phyloP scores from a whole-genome alignment of 805 yeast genomes.

The Candida oleophila region DNA sequence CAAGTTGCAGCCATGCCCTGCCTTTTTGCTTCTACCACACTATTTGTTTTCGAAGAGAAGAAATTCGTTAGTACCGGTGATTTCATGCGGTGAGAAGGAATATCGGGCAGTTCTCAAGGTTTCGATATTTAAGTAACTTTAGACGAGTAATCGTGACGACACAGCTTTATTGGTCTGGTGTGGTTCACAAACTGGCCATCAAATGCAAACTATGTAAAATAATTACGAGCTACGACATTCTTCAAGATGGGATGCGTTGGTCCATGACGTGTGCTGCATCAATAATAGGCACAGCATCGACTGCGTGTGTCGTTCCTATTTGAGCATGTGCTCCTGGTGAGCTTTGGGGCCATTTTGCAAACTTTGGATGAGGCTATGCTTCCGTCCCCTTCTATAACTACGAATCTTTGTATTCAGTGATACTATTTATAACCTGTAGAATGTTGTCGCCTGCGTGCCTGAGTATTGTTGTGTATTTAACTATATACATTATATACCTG shows the following conservation, averaged over 20 bases:
- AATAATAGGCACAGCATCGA: not conserved
- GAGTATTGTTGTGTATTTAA: not conserved
- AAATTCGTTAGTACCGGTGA: not conserved
- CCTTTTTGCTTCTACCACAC: too few relatives aligned
- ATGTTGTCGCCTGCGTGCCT: too few relatives aligned
- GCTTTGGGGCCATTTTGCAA: not conserved
- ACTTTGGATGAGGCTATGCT: too few relatives aligned
- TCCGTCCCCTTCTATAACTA: too few relatives aligned
- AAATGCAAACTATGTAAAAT: not conserved
- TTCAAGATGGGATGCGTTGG: not conserved
- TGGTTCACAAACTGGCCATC: not conserved
- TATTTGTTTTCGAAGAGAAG: too few relatives aligned
- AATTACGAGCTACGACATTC: not conserved
- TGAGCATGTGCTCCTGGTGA: not conserved
- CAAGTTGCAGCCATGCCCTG: too few relatives aligned
- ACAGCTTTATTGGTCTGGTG: too few relatives aligned
- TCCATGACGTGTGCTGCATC: not conserved
- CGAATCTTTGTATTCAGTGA: too few relatives aligned
- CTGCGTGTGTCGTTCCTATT: not conserved
- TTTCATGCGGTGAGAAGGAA: not conserved
- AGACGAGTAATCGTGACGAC: not conserved
- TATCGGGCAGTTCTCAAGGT: not conserved
- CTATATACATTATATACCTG: not conserved
- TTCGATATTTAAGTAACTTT: not conserved
- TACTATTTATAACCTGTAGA: too few relatives aligned